phyloP scores from a whole-genome alignment of 2,329 filamentous ascomycete species.

The Lizonia empirigonia region DNA sequence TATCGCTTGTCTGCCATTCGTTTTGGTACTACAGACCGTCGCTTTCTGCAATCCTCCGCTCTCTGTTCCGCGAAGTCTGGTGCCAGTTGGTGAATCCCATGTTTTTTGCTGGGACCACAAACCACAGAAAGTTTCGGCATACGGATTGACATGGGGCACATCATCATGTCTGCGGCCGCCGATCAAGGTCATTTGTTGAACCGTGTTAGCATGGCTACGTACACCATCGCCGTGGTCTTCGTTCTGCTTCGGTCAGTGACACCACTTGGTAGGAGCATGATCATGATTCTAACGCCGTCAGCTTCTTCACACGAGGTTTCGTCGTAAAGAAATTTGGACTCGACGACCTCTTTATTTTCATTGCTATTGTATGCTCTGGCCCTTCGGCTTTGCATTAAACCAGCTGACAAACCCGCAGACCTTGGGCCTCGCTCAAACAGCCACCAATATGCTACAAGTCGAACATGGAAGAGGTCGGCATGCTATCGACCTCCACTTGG shows the following conservation, averaged over 20 bases:
- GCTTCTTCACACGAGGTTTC: conserved; percentile 33
- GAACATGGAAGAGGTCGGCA: conserved; percentile 34
- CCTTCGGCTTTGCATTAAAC: too few species aligned
- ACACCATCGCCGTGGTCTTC: conserved; percentile 27
- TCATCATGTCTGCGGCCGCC: conserved; percentile 23
- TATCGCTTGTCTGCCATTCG: conserved; percentile 2
- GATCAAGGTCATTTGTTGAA: conserved; percentile 31
- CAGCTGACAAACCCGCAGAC: conserved; percentile 6
- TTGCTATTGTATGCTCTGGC: conserved; percentile 26
- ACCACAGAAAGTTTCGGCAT: conserved; percentile 7
- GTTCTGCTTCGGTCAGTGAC: conserved; percentile 30
- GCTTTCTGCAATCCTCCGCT: background rate
- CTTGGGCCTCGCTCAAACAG: conserved; percentile 33
- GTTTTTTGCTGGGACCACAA: conserved; percentile 18
- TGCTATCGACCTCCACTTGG: conserved; percentile 20
- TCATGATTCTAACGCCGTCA: background rate
- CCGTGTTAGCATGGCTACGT: conserved; percentile 32
- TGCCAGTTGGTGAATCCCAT: conserved; percentile 3
- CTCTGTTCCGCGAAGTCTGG: background rate
- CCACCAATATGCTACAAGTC: conserved; percentile 33
- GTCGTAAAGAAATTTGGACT: conserved; percentile 35
- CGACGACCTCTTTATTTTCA: conserved; percentile 35
- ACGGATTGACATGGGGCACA: conserved; percentile 28
- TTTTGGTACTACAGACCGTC: conserved; percentile 1
- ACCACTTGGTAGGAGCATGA: background rate